phyloP scores from a whole-genome alignment of 2,329 filamentous ascomycete species.

The Thermoascus crustaceus region DNA sequence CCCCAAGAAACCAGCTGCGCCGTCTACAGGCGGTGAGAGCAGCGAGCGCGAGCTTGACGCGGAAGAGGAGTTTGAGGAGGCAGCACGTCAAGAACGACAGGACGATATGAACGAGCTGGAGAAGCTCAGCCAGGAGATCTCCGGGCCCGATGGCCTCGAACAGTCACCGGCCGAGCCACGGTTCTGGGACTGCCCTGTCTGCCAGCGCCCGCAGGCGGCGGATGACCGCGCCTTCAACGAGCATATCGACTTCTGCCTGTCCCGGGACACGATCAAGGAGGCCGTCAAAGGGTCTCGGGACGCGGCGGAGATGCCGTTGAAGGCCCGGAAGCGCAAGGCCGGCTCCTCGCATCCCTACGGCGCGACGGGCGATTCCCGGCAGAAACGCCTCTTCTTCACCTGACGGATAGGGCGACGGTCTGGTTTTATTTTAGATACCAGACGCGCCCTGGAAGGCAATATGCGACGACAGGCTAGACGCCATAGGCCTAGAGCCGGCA shows the following conservation, averaged over 20 bases:
- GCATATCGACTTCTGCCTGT: slow-evolving; percentile 88
- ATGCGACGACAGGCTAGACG: no score
- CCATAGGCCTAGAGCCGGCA: no score
- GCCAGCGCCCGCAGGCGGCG: slow-evolving; percentile 63
- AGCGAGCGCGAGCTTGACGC: slow-evolving; percentile 60
- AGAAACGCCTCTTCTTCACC: slow-evolving; percentile 28
- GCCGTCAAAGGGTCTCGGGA: slow-evolving; percentile 52
- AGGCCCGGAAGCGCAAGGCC: slow-evolving; percentile 25
- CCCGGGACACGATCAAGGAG: slow-evolving; percentile 75
- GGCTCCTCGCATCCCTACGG: slow-evolving; percentile 17
- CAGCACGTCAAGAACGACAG: slow-evolving; percentile 51
- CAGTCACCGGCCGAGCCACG: slow-evolving; percentile 29
- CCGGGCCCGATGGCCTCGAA: no score
- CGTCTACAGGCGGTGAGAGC: slow-evolving; percentile 13
- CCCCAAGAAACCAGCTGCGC: slow-evolving; percentile 14
- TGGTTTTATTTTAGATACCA: no score
- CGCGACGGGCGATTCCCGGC: slow-evolving; percentile 17
- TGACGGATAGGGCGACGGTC: no score
- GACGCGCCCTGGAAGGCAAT: no score
- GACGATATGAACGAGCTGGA: slow-evolving; percentile 56
- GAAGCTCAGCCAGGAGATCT: slow-evolving; percentile 50
- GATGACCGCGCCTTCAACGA: slow-evolving; percentile 76
- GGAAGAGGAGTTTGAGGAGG: slow-evolving; percentile 57
- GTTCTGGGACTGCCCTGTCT: slow-evolving; percentile 84
- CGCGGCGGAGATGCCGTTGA: slow-evolving; percentile 9